Evolutionary conservation across 2,329 filamentous ascomycete species (phyloP), one percentile per base, ranked within the genome.

Genomic region (Leptosphaerulina australis): DNA sequence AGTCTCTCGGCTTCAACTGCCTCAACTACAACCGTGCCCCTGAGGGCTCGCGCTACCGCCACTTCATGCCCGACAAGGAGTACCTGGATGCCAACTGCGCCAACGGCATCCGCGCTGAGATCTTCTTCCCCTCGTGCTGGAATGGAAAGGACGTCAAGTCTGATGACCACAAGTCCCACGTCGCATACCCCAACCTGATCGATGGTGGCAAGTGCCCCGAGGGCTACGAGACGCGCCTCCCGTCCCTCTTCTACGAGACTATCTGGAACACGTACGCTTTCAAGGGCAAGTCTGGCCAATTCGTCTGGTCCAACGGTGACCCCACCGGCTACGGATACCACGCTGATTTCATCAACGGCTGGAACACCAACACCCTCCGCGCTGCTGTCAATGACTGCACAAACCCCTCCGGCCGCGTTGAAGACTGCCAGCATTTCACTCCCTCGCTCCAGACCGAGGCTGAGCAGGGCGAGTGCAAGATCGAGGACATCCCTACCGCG

Each of bases 1-100:
- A 92, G 55, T 90, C 92, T 8, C 64, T 97, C 21, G 93, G 94
- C 3, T 96, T 96, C 83, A 97, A 97, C 80, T 97, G 94, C 75
- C 77, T 99, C 53, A 87, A 97, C 82, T 97, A 97, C 69, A 77
- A 74, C 18, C 63, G 63, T 14, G 49, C 73, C 0, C 78, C 88
- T 2, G 91, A 96, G 72, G 81, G 82, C 1, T 88, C 91, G 11
- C 81, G 96, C 26, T 88, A 85, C 72, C 90, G 92, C 59, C 92
- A 96, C 73, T 86, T 83, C 69, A 66, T 97, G 62, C 92, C 93
- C 0, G 82, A 87, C 63, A 95, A 96, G 80, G 74, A 75, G 0
- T 95, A 84, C 68, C 79, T 96, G 26, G 91, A 97, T 67, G 81
- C 80, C 45, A 86, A 93, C 74, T 97, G 93, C 76, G 75, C 76